A percentile compares a stretch with the other conserved stretches of the same genome.
phyloP scores from a whole-genome alignment of 352 stramenopile species.

The Globisporangium lucens region DNA sequence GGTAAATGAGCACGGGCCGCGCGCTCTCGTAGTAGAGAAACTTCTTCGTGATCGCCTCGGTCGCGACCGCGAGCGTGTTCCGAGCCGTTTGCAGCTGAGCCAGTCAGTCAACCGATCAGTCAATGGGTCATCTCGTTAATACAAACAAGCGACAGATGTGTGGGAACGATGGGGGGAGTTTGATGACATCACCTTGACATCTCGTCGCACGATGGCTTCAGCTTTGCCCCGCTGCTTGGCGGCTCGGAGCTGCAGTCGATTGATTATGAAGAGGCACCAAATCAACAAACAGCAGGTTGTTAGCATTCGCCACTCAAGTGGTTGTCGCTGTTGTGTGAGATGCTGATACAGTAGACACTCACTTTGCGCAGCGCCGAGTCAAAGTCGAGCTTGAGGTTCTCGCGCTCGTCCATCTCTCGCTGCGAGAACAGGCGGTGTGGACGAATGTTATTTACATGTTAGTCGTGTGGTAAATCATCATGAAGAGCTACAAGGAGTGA shows the following conservation, averaged over 20 bases:
- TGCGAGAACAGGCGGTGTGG: not conserved
- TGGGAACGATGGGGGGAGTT: not conserved
- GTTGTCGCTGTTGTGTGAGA: not conserved
- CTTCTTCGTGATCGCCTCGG: conserved; percentile 24
- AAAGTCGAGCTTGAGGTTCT: conserved; percentile 33
- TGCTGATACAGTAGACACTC: not conserved
- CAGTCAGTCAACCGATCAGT: not conserved
- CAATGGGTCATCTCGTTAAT: not conserved
- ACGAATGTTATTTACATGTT: not conserved
- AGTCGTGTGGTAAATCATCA: not conserved
- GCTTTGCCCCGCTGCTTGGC: conserved; percentile 23
- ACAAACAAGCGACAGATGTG: not conserved
- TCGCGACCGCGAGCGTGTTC: conserved; percentile 9
- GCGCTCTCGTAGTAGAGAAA: conserved; percentile 25
- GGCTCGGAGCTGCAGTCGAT: conserved; percentile 17
- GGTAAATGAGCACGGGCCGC: conserved; percentile 23
- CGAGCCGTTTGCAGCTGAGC: conserved; percentile 23
- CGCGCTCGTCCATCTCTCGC: conserved; percentile 28
- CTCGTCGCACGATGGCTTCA: conserved; percentile 25
- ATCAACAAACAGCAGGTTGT: not conserved
- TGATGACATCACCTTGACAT: conserved; percentile 25
- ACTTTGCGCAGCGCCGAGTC: conserved; percentile 30
- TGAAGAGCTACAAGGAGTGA: not conserved
- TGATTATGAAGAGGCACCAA: not conserved
- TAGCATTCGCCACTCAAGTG: not conserved